Evolutionary conservation across 345 rosid genomes (phyloP).

Genomic region (Sisymbrium altissimum): DNA sequence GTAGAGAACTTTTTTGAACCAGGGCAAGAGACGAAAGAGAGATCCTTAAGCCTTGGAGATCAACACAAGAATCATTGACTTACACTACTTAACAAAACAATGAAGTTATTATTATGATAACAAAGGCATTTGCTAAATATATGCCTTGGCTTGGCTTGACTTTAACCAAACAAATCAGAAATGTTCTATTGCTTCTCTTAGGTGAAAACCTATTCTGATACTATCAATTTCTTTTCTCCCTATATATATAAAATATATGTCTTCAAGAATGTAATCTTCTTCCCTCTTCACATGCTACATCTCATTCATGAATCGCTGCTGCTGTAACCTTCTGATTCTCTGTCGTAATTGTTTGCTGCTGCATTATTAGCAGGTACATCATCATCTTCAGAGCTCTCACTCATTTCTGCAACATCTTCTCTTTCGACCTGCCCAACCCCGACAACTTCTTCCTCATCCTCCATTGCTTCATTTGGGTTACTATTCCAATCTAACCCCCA

Average conservation of each 20-base stretch:
- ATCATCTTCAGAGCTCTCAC: conserved; percentile 48
- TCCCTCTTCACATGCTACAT: conserved; percentile 8
- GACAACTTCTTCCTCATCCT: conserved; percentile 45
- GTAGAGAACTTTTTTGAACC: background rate
- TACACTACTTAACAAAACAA: conserved; percentile 5
- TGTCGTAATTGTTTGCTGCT: conserved; percentile 31
- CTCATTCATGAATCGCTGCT: conserved; percentile 54
- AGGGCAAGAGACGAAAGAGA: background rate
- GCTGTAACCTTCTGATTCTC: conserved; percentile 73
- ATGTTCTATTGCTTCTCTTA: conserved; percentile 23
- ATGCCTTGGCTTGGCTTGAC: conserved; percentile 27
- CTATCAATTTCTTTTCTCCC: conserved; percentile 19
- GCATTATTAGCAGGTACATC: conserved; percentile 37
- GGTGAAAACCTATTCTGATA: conserved; percentile 27
- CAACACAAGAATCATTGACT: conserved; percentile 8
- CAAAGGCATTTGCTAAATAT: conserved; percentile 31
- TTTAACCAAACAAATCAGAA: conserved; percentile 30
- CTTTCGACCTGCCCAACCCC: conserved; percentile 34
- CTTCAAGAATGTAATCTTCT: conserved; percentile 26
- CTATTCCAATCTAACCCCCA: conserved; percentile 53
- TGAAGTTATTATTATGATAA: conserved; percentile 10
- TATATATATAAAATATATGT: conserved; percentile 11
- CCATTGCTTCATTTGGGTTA: conserved; percentile 47
- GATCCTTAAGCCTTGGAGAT: background rate
- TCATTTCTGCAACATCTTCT: conserved; percentile 47